phyloP scores from a whole-genome alignment of 1,284 basidiomycete species.

The Apiotrichum montevideense region DNA sequence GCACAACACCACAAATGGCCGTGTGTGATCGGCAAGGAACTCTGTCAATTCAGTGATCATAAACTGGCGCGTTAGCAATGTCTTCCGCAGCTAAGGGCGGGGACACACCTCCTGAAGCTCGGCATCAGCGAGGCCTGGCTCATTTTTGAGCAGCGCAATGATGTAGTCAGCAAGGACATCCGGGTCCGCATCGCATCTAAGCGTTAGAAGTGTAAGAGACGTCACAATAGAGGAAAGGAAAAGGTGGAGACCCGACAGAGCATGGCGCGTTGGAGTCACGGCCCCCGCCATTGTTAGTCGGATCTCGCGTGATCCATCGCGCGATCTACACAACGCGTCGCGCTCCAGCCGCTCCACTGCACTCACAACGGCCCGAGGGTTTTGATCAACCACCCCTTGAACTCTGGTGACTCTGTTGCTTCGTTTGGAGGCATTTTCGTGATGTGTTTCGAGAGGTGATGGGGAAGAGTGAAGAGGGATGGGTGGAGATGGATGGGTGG shows the following conservation, averaged over 20 bases:
- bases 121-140: conserved; percentile 60
- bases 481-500: background rate
- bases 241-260: background rate
- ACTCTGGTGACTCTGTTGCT: conserved; percentile 31
- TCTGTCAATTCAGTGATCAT: conserved; percentile 73
- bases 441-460: no score
- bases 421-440: conserved; percentile 32
- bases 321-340: background rate
- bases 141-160: conserved; percentile 86
- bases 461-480: background rate
- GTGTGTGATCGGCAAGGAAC: conserved; percentile 67
- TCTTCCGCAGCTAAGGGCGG: background rate
- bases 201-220: background rate
- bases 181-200: conserved; percentile 94
- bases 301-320: background rate
- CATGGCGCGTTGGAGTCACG: no score
- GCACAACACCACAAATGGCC: conserved; percentile 72
- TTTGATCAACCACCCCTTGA: conserved; percentile 64
- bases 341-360: background rate
- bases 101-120: conserved; percentile 57
- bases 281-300: background rate
- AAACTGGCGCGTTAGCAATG: conserved; percentile 40
- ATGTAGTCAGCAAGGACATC: conserved; percentile 90
- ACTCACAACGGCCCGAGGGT: conserved; percentile 78
- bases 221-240: background rate